phyloP scores from a whole-genome alignment of 2,329 filamentous ascomycete genomes.

The Penicillium thymicola region DNA sequence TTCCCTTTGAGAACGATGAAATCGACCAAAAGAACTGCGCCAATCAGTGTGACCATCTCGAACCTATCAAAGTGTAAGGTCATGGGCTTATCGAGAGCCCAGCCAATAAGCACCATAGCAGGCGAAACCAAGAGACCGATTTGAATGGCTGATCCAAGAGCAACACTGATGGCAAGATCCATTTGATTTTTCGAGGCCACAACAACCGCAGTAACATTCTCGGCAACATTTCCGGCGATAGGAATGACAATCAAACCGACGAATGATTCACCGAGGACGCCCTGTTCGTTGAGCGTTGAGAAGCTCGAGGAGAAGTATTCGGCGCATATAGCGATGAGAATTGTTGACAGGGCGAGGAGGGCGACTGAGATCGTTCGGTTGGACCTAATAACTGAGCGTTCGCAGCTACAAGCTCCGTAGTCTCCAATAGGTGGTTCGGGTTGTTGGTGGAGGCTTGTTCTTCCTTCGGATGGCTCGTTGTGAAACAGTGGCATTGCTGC shows the following conservation, averaged over 20 bases:
- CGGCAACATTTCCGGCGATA: slow-evolving; percentile 70
- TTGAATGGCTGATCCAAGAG: slow-evolving; percentile 68
- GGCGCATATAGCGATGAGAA: slow-evolving; percentile 64
- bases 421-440: neutral
- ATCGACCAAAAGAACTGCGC: slow-evolving; percentile 13
- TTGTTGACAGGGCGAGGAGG: slow-evolving; percentile 58
- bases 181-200: slow-evolving; percentile 74
- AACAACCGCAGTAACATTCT: slow-evolving; percentile 68
- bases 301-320: slow-evolving; percentile 69
- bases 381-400: neutral
- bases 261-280: slow-evolving; percentile 60
- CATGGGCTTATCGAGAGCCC: slow-evolving; percentile 51
- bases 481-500: slow-evolving; percentile 6
- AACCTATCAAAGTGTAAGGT: slow-evolving; percentile 17
- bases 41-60: slow-evolving; percentile 16
- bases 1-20: slow-evolving; percentile 19
- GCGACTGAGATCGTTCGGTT: slow-evolving; percentile 45
- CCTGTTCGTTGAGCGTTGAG: slow-evolving; percentile 58
- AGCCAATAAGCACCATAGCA: slow-evolving; percentile 68
- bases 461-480: neutral
- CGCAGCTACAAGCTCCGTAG: neutral
- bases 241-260: slow-evolving; percentile 70
- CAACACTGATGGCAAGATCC: slow-evolving; percentile 70
- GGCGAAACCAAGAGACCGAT: slow-evolving; percentile 69
- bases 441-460: neutral